Percentiles rank a stretch among this genome's conserved stretches.
Conservation (phyloP, 345 rosid genomes). For the Carallia pectinifolia region DNA sequence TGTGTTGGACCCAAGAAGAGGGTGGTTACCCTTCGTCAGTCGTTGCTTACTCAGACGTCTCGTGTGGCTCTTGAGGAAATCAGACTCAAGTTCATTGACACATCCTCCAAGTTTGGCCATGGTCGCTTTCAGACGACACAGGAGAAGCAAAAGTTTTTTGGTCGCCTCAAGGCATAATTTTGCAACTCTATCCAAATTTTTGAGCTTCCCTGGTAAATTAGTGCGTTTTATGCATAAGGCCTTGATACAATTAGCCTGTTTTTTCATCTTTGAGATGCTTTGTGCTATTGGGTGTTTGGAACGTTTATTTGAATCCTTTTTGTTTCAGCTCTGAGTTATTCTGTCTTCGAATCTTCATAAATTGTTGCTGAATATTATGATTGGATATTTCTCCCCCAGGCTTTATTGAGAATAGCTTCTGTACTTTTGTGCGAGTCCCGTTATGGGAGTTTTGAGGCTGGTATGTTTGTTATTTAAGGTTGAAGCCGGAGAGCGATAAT, state of each 20-base stretch:
- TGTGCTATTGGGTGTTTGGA: not conserved
- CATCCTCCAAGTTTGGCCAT: slow-evolving; percentile 69
- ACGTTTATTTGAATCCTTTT: not conserved
- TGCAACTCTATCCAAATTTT: not conserved
- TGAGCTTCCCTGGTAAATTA: not conserved
- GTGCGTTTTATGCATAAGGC: not conserved
- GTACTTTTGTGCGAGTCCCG: no score
- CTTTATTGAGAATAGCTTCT: no score
- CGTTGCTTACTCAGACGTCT: slow-evolving; percentile 70
- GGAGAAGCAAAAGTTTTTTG: slow-evolving; percentile 64
- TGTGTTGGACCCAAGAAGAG: slow-evolving; percentile 91
- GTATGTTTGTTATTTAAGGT: no score
- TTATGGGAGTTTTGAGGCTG: no score
- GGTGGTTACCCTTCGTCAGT: slow-evolving; percentile 71
- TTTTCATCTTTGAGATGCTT: not conserved
- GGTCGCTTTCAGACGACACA: slow-evolving; percentile 70
- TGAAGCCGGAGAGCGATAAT: no score
- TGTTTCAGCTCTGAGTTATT: not conserved
- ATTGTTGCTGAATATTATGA: no score
- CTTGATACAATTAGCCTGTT: not conserved
- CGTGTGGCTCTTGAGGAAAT: slow-evolving; percentile 66
- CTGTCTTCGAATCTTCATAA: not conserved
- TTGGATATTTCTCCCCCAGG: no score
- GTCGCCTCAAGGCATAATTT: slow-evolving; percentile 55
- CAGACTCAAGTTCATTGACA: slow-evolving; percentile 73